Conservation (phyloP, 352 stramenopile genomes). For the Nothophytophthora sp. region DNA sequence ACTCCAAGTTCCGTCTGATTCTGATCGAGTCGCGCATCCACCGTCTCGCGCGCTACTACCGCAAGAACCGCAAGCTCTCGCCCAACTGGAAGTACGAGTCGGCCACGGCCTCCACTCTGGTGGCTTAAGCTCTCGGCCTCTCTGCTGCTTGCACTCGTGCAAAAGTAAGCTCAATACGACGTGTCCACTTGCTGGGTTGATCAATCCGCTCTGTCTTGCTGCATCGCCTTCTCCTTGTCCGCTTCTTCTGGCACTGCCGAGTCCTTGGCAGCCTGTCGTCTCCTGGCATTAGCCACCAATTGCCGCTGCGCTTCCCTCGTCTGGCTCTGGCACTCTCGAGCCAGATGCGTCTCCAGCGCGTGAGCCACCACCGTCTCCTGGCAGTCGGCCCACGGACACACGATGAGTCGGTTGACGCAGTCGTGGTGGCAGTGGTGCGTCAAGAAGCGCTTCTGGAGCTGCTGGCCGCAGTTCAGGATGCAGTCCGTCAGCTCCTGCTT, state of each 20-base stretch:
- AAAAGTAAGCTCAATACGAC: slow-evolving; percentile 30
- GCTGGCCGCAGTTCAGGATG: slow-evolving; percentile 37
- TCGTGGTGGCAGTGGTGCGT: slow-evolving; percentile 42
- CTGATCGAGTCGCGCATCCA: slow-evolving; percentile 99
- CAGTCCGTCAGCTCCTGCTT: slow-evolving; percentile 46
- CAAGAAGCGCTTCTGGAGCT: slow-evolving; percentile 34
- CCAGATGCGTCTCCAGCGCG: slow-evolving; percentile 34
- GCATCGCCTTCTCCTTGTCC: background rate
- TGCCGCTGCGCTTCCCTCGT: slow-evolving; percentile 17
- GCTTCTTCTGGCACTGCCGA: background rate
- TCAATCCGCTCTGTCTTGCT: slow-evolving; percentile 12
- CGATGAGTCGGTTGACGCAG: slow-evolving; percentile 48
- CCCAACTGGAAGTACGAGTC: slow-evolving; percentile 99
- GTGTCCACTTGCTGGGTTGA: slow-evolving; percentile 40
- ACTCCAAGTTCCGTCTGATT: slow-evolving; percentile 99
- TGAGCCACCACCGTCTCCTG: slow-evolving; percentile 52
- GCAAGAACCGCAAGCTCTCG: slow-evolving; percentile 98
- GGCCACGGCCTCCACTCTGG: slow-evolving; percentile 97
- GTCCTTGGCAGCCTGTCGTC: slow-evolving; percentile 8
- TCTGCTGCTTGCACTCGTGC: slow-evolving; percentile 23
- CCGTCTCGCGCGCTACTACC: slow-evolving; percentile 98
- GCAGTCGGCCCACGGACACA: slow-evolving; percentile 52
- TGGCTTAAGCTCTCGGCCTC: slow-evolving; percentile 92
- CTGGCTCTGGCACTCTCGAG: slow-evolving; percentile 38
- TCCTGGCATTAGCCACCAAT: slow-evolving; percentile 37